Evolutionary conservation across 2,329 filamentous ascomycete species (phyloP).

Genomic region (Penicillium sp.): DNA sequence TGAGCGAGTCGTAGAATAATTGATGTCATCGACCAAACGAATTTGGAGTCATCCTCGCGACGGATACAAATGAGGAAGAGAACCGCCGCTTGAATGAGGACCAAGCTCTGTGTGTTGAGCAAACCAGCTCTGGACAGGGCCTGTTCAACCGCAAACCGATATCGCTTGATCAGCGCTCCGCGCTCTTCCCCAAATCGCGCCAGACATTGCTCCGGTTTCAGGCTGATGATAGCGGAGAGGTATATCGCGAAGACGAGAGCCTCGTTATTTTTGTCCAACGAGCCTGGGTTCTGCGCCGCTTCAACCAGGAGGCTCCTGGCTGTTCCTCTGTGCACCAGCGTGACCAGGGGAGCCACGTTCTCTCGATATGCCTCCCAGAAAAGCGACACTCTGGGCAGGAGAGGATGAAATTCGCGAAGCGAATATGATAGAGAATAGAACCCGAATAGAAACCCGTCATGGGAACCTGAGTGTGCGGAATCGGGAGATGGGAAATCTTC

Average conservation of each 20-base stretch:
- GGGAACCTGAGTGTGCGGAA: conserved; percentile 37
- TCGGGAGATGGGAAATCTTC: conserved; percentile 47
- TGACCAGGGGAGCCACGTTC: conserved; percentile 57
- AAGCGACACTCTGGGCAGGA: conserved; percentile 43
- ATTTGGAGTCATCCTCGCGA: conserved; percentile 37
- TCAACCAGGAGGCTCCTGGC: conserved; percentile 48
- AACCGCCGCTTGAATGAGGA: conserved; percentile 57
- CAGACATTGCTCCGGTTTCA: conserved; percentile 38
- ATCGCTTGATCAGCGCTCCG: conserved; percentile 45
- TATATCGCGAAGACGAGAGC: conserved; percentile 58
- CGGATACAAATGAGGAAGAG: conserved; percentile 53
- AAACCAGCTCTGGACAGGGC: conserved; percentile 58
- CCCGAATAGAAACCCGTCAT: conserved; percentile 57
- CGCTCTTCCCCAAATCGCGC: conserved; percentile 49
- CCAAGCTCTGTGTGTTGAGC: conserved; percentile 55
- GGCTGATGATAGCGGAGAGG: conserved; percentile 47
- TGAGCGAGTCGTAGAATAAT: conserved; percentile 39
- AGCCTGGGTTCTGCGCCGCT: conserved; percentile 46
- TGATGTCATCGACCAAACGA: conserved; percentile 41
- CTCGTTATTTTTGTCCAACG: conserved; percentile 49
- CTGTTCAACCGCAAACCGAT: conserved; percentile 59
- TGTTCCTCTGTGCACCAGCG: conserved; percentile 54
- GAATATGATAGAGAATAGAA: conserved; percentile 53
- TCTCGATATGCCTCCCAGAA: conserved; percentile 57
- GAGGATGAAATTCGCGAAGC: conserved; percentile 52